Conservation (phyloP, 1,284 basidiomycete species). For the Erythrobasidium hasegawianum region DNA sequence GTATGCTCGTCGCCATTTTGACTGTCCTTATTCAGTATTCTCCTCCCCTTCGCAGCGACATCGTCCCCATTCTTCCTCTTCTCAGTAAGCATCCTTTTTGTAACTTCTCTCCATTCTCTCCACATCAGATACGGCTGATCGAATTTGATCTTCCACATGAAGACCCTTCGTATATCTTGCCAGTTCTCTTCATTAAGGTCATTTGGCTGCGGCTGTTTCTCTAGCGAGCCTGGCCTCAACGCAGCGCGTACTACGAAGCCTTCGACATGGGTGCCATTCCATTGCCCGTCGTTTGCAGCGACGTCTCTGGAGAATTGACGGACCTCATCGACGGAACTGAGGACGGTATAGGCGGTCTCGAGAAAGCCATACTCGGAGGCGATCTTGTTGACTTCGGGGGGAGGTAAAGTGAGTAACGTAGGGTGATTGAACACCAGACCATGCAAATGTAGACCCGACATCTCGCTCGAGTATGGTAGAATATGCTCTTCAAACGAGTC, state of each 20-base stretch:
- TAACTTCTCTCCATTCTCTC: constrained; percentile 94
- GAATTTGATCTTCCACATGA: constrained; percentile 99
- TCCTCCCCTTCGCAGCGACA: constrained; percentile 11
- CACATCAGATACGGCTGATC: constrained; percentile 99
- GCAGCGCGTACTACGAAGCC: constrained; percentile 93
- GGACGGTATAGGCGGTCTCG: constrained; percentile 62
- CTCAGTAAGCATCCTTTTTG: constrained; percentile 63
- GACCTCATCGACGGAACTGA: constrained; percentile 67
- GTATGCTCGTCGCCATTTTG: constrained; percentile 11
- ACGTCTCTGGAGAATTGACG: constrained; percentile 67
- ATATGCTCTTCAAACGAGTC: constrained; percentile 98
- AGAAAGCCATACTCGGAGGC: constrained; percentile 91
- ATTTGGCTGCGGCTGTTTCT: constrained; percentile 19
- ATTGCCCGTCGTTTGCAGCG: constrained; percentile 62
- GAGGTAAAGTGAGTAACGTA: constrained; percentile 69
- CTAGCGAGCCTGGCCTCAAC: constrained; percentile 33
- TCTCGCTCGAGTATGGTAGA: constrained; percentile 71
- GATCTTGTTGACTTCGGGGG: constrained; percentile 68
- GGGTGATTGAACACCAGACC: constrained; percentile 75
- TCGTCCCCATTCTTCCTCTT: constrained; percentile 25
- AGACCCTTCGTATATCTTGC: constrained; percentile 62
- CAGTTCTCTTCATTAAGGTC: constrained; percentile 36
- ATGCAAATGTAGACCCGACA: constrained; percentile 89
- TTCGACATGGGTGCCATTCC: constrained; percentile 83
- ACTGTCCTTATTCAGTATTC: background rate